Base-by-base conservation (phyloP, 805 yeast species). In the Saccharomyces kudriavzevii region DNA sequence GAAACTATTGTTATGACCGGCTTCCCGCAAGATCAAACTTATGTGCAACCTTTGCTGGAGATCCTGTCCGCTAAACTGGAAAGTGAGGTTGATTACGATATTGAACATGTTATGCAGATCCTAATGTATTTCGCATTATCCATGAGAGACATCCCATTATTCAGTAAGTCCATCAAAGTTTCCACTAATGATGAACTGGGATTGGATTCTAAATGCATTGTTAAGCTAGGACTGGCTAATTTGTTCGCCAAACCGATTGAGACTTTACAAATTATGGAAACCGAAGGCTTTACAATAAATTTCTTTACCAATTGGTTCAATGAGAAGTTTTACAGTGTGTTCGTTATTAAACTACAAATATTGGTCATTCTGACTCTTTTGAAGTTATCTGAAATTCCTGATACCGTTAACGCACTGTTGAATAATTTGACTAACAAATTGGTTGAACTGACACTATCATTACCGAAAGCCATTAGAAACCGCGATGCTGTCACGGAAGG, bases 381-480 rank as follows among this genome's bases (percentile, higher is more conserved):
- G 43, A 61, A 70, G 20, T 54, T 72, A 17, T 73, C 74, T 1
- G 71, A 74, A 50, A 58, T 78, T 13, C 80, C 81, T 24, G 52
- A 61, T 10, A 60, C 69, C 17, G 56, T 74, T 10, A 57, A 52
- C 40, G 70, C 70, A 0, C 70, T 75, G 45, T 60, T 79, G 9
- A 73, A 80, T 9, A 80, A 79, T 55, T 64, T 87, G 45, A 77
- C 87, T 11, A 64, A 74, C 25, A 79, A 77, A 43, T 70, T 87
- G 25, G 76, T 83, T 0, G 52, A 66, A 1, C 71, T 83, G 40
- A 70, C 89, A 25, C 80, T 75, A 49, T 75, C 76, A 45, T 73
- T 91, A 47, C 97, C 98, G 2, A 76, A 65, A 1, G 96, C 97
- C 0, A 77, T 88, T 31, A 76, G 78, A 52, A 79, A 79, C 48